These are phyloP conservation scores for Brettanomyces sp. DNA, from an alignment of 805 yeast species.

Conservation along the genomic window DNA sequence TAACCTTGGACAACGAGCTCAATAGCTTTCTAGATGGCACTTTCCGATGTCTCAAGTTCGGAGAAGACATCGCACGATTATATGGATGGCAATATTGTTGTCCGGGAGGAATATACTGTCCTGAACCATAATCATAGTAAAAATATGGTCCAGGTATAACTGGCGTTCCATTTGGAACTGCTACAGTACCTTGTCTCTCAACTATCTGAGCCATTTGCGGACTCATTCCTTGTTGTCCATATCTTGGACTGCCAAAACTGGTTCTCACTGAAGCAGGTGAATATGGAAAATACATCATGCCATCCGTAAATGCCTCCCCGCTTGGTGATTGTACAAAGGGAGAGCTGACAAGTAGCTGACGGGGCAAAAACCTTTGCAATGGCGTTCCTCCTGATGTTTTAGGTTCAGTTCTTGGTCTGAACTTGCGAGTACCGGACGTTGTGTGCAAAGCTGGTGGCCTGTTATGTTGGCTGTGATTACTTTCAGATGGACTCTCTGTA, in stretches of 20 bases:
- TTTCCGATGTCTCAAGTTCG: neutral
- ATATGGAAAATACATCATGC: neutral
- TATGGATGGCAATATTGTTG: neutral
- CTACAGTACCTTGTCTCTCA: too few species aligned
- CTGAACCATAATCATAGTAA: neutral
- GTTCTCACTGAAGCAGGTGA: neutral
- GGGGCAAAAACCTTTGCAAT: constrained; percentile 46
- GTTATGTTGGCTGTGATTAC: too few species aligned
- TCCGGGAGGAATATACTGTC: neutral
- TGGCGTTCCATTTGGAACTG: neutral
- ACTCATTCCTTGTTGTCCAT: neutral
- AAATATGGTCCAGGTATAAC: neutral
- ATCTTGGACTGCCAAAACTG: neutral
- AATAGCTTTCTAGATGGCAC: neutral
- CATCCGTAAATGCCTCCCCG: constrained; percentile 4
- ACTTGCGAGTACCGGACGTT: neutral
- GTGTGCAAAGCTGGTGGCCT: too few species aligned
- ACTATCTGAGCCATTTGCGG: too few species aligned
- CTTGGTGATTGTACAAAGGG: constrained; percentile 43
- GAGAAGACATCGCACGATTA: neutral
- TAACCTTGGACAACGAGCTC: neutral
- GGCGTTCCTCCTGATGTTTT: neutral
- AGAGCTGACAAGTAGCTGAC: constrained; percentile 50
- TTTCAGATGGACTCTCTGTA: too few species aligned
- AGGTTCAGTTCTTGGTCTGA: neutral